Conservation (phyloP, 1,139 yeast genomes). For the Pneumocystis jirovecii region DNA sequence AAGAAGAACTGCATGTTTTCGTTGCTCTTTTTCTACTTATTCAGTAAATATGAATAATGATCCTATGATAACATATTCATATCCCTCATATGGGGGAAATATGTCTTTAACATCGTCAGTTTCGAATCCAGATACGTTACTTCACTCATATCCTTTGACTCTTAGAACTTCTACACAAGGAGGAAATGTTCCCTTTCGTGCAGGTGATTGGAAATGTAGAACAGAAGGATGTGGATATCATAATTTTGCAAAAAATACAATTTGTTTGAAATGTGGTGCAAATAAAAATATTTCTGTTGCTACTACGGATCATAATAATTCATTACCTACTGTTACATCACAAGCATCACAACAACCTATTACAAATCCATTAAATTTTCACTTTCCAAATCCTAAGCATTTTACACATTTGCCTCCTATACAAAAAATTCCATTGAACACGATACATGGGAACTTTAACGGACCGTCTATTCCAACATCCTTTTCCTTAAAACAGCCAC, state of each 20-base stretch:
- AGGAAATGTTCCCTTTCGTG: slow-evolving; percentile 73
- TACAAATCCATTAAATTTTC: neutral
- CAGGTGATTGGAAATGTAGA: slow-evolving; percentile 92
- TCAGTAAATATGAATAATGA: slow-evolving; percentile 10
- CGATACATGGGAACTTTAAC: neutral
- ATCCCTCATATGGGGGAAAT: neutral
- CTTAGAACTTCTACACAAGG: slow-evolving; percentile 3
- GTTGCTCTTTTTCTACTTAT: slow-evolving; percentile 75
- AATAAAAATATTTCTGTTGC: slow-evolving; percentile 42
- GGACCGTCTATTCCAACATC: neutral
- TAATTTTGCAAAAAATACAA: slow-evolving; percentile 81
- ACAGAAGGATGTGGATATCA: slow-evolving; percentile 71
- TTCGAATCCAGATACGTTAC: neutral
- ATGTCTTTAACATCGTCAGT: neutral
- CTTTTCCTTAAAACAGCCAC: neutral
- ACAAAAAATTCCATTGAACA: neutral
- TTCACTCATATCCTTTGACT: slow-evolving; percentile 3
- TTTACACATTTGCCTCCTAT: neutral
- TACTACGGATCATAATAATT: slow-evolving; percentile 13
- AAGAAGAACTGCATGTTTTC: slow-evolving; percentile 83
- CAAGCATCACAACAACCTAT: neutral
- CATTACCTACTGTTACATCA: neutral
- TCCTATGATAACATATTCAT: neutral
- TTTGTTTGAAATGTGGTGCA: slow-evolving; percentile 78
- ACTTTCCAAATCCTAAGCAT: neutral